Conservation (phyloP, 768 basidiomycete species). For the Serpula lacrymans region DNA sequence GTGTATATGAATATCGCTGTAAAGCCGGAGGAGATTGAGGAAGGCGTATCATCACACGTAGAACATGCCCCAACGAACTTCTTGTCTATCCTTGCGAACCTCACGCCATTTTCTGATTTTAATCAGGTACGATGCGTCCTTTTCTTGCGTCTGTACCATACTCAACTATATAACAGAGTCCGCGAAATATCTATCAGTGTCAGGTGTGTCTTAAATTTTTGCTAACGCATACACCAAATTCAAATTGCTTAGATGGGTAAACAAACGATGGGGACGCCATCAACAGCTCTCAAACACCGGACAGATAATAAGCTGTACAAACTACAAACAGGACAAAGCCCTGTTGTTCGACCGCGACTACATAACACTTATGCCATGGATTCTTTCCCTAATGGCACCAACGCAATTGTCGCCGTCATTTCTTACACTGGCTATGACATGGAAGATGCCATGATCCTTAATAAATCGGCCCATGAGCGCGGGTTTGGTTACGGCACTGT, state of each 20-base stretch:
- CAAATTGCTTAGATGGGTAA: conserved; percentile 85
- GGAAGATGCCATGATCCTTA: conserved; percentile 99
- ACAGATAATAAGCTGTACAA: conserved; percentile 99
- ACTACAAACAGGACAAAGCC: conserved; percentile 91
- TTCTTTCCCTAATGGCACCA: conserved; percentile 96
- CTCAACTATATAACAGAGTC: conserved; percentile 49
- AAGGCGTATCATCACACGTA: conserved; percentile 80
- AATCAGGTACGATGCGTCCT: conserved; percentile 70
- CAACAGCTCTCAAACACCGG: conserved; percentile 84
- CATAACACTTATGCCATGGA: conserved; percentile 98
- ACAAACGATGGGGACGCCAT: conserved; percentile 99
- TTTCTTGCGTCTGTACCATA: conserved; percentile 16
- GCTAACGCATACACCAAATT: background rate
- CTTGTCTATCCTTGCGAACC: conserved; percentile 92
- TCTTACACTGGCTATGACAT: conserved; percentile 99
- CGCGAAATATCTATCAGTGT: conserved; percentile 91
- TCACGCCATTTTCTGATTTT: conserved; percentile 99
- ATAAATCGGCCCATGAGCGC: conserved; percentile 97
- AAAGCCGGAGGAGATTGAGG: conserved; percentile 79
- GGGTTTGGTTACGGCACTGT: conserved; percentile 96
- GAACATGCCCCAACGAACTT: conserved; percentile 95
- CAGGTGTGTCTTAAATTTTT: conserved; percentile 47
- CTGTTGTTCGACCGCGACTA: conserved; percentile 86
- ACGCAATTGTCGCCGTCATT: conserved; percentile 98
- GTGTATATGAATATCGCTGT: conserved; percentile 99